phyloP scores from a whole-genome alignment of 1,139 yeast species.

The Magnusiomyces paraingens region DNA sequence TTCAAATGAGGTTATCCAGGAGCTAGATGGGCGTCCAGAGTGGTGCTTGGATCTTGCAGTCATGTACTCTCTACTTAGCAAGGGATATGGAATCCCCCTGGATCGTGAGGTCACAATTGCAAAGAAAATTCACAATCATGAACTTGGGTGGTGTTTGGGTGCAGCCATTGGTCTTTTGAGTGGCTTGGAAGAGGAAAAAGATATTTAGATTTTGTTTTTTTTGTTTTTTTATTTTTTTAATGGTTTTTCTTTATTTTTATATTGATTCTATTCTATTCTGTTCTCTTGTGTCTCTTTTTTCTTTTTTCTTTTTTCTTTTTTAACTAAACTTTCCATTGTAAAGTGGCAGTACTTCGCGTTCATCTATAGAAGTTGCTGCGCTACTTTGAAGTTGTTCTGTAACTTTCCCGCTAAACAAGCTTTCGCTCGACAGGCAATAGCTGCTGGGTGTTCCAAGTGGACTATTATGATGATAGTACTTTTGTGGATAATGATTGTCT shows the following conservation, averaged over 20 bases:
- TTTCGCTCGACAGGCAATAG: not conserved
- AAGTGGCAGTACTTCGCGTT: not conserved
- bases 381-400: not conserved
- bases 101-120: slow-evolving; percentile 79
- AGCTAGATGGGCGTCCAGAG: slow-evolving; percentile 66
- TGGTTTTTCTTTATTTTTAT: not conserved
- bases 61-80: slow-evolving; percentile 76
- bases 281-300: not conserved
- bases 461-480: not conserved
- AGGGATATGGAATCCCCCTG: slow-evolving; percentile 89
- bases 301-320: not conserved
- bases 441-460: not conserved
- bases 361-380: not conserved
- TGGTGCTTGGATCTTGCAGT: slow-evolving; percentile 87
- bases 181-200: slow-evolving; percentile 4
- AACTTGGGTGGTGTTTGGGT: slow-evolving; percentile 93
- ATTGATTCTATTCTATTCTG: not conserved
- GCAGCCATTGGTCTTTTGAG: slow-evolving; percentile 49
- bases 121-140: slow-evolving; percentile 69
- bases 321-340: not conserved
- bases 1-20: slow-evolving; percentile 44
- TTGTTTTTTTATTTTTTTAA: not conserved
- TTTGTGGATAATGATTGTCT: not conserved
- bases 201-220: not conserved
- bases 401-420: not conserved